Conservation (phyloP, 148 eudicot species). For the Diospyros lotus region DNA sequence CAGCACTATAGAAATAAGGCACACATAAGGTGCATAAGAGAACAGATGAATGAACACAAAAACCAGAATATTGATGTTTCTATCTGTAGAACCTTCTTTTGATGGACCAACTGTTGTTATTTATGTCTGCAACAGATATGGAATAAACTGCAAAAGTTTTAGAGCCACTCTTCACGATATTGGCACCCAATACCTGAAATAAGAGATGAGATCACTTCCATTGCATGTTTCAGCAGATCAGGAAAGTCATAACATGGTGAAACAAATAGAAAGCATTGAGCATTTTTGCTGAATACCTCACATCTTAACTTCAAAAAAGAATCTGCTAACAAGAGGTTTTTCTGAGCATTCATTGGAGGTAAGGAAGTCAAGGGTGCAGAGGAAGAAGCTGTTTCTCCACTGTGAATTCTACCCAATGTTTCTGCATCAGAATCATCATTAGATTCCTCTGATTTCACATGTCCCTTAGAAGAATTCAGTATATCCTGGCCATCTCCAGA, state of each 20-base stretch:
- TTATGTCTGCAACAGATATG: constrained; percentile 79
- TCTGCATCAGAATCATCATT: constrained; percentile 83
- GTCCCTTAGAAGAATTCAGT: constrained; percentile 42
- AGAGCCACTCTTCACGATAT: constrained; percentile 87
- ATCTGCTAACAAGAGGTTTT: constrained; percentile 46
- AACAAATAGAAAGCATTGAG: neutral
- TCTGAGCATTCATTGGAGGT: constrained; percentile 47
- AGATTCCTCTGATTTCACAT: constrained; percentile 57
- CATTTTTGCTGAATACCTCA: constrained; percentile 57
- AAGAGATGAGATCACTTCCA: constrained; percentile 17
- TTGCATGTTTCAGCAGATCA: neutral
- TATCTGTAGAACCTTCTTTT: constrained; percentile 74
- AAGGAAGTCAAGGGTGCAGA: constrained; percentile 46
- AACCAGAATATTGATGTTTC: neutral
- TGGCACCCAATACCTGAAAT: constrained; percentile 86
- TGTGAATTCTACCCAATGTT: constrained; percentile 51
- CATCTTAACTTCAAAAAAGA: constrained; percentile 87
- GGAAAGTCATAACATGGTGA: neutral
- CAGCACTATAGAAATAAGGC: neutral
- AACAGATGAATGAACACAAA: constrained; percentile 6
- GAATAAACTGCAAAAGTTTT: constrained; percentile 85
- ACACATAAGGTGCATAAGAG: neutral
- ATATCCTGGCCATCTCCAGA: constrained; percentile 73
- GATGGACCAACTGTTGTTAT: constrained; percentile 86
- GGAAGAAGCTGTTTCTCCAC: constrained; percentile 75